Evolutionary conservation across 495 filamentous ascomycete species (phyloP).

Genomic region (Clavariopsis aquatica): DNA sequence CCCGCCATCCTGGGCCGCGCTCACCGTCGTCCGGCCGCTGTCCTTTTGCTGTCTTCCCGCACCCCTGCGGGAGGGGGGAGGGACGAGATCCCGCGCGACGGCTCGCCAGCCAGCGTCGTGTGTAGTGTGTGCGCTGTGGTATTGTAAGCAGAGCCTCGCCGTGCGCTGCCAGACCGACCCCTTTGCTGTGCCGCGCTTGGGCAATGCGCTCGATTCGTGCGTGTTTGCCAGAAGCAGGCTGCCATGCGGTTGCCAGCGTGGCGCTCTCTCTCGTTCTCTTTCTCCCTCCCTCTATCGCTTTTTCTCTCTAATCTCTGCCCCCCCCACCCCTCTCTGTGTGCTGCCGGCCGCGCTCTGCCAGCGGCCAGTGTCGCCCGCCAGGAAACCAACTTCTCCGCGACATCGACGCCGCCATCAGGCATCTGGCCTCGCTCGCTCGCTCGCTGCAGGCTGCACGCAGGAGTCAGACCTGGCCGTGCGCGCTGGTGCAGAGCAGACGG

Average conservation of each 20-base stretch:
- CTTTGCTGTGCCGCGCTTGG: slow-evolving; percentile 25
- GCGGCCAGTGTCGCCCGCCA: slow-evolving; percentile 3
- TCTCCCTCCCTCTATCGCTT: too few relatives aligned
- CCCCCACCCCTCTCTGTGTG: too few relatives aligned
- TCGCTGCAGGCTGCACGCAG: background rate
- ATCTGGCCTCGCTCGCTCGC: too few relatives aligned
- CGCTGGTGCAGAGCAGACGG: background rate
- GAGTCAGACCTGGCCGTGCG: background rate
- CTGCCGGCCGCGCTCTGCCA: slow-evolving; percentile 5
- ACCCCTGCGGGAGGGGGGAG: slow-evolving; percentile 12
- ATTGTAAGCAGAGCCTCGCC: background rate
- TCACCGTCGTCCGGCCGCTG: background rate
- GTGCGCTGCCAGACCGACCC: slow-evolving; percentile 5
- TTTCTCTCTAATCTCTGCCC: too few relatives aligned
- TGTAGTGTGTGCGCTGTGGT: too few relatives aligned
- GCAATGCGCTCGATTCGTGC: slow-evolving; percentile 7
- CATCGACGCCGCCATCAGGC: background rate
- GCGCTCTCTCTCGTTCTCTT: too few relatives aligned
- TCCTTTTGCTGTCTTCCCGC: too few relatives aligned
- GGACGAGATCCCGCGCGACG: slow-evolving; percentile 13
- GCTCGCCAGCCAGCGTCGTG: too few relatives aligned
- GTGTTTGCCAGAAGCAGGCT: slow-evolving; percentile 1
- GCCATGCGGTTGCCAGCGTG: slow-evolving; percentile 2
- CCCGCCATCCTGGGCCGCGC: slow-evolving; percentile 7
- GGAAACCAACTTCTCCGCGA: background rate